Evolutionary conservation across 371 early-diverging fungal species (phyloP), one percentile per base, ranked within the genome.

Genomic region (Homolaphlyctis polyrhiza): DNA sequence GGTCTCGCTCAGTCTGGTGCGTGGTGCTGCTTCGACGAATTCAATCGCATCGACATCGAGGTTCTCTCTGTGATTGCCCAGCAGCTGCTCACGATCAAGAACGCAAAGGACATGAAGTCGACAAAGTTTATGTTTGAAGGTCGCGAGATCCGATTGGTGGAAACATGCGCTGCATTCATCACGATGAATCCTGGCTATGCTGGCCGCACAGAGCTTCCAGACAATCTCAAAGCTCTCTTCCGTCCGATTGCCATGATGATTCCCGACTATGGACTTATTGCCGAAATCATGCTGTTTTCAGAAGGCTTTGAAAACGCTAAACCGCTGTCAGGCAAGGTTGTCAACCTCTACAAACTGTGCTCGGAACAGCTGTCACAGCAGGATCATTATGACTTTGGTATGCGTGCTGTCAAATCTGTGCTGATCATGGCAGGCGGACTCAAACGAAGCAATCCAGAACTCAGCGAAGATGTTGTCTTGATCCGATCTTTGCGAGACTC

Each of bases 11-110:
- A 80, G 60, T 80, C 73, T 13, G 83, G 82, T 2, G 80, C 83
- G 0, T 87, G 79, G 79, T 73, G 84, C 59, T 87, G 87, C 62
- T 83, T 87, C 64, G 87, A 87, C 70, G 87, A 87, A 65, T 87
- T 85, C 70, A 87, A 87, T 65, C 75, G 87, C 33, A 79, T 87
- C 48, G 82, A 80, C 57, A 78, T 77, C 35, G 83, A 86, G 54
- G 83, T 83, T 28, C 72, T 87, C 25, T 81, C 81, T 18, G 82
- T 83, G 30, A 78, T 84, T 63, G 83, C 85, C 3, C 86, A 87
- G 65, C 82, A 83, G 66, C 72, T 85, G 4, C 60, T 84, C 58
- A 79, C 81, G 30, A 84, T 84, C 43, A 82, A 80, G 64, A 72
- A 71, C 32, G 83, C 82, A 14, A 82, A 82, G 62, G 81, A 82